Evolutionary conservation across 371 early-diverging fungal genomes (phyloP), one percentile per base, ranked within the genome.

Genomic region (Paraphysoderma sedebokerense): DNA sequence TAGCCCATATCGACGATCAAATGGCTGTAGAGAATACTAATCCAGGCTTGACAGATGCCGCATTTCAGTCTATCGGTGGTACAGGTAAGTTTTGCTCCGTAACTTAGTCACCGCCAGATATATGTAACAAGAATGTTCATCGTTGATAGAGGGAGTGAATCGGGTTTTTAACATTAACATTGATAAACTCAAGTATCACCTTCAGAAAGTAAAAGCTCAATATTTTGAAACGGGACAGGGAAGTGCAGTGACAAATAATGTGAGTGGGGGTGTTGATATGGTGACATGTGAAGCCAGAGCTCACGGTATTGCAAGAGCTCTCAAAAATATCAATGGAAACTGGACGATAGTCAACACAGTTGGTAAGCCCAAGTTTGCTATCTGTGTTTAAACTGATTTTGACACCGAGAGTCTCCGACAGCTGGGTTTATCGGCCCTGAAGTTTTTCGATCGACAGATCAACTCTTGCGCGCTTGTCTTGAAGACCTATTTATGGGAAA

Each of bases 211-310:
- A 0, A 2, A 22, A 1, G 20, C n/a, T 32, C 7, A 13, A 29
- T 46, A 46, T 36, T 46, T n/a, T 15, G 46, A 46, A 15, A 46
- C 46, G 35, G 46, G 46, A n/a, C 46, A 46, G 23, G 46, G 46
- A 24, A 23, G 23, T 6, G 46, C 46, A 12, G 30, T 37, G 33
- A 46, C 46, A 6, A 46, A 46, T 22, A 26, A 26, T 8, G 46
- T 36, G 19, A 24, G 15, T 13, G 5, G 23, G 8, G 46, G 46
- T 11, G 29, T 46, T 17, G 46, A 46, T 28, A 34, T 46, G 46
- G 46, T 46, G 30, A 46, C 46, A 17, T 46, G 30, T 15, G 46
- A 46, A 27, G n/a, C 33, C 4, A 23, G 46, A 15, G 34, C 30
- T 7, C 34, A 46, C 23, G 46, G 46, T n/a, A 26, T 46, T n/a